Conservation (phyloP, 495 filamentous ascomycete species). For the Trichoderma reesei region DNA sequence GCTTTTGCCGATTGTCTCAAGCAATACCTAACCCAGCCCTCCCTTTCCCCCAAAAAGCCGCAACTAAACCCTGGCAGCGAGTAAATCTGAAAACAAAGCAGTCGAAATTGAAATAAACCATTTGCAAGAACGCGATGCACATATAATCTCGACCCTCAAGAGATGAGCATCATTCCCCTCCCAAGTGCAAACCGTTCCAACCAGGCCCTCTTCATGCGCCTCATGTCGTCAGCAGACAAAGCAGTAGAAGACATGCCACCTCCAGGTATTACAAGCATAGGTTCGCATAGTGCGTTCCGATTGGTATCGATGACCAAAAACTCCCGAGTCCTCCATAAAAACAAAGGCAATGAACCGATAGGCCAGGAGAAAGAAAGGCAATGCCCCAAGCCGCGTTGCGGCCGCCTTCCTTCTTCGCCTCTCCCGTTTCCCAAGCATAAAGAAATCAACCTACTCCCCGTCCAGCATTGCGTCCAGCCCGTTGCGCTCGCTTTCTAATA, state of each 20-base stretch:
- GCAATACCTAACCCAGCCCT: neutral
- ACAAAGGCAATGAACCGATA: neutral
- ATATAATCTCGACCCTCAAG: neutral
- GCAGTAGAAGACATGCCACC: neutral
- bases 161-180: neutral
- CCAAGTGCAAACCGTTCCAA: neutral
- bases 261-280: constrained; percentile 1
- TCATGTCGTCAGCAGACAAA: neutral
- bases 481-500: constrained; percentile 28
- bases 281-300: neutral
- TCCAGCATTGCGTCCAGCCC: constrained; percentile 22
- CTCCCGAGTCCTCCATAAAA: neutral
- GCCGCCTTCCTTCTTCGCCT: neutral
- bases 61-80: neutral
- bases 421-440: neutral
- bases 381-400: neutral
- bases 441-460: constrained; percentile 9
- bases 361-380: neutral
- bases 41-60: neutral
- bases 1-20: too few relatives aligned
- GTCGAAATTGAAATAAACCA: neutral
- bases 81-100: neutral
- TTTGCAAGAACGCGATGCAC: neutral
- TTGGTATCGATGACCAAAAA: neutral
- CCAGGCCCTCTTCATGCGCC: neutral